Evolutionary conservation across 768 basidiomycete genomes (phyloP).

Genomic region (Mycena sanguinolenta): DNA sequence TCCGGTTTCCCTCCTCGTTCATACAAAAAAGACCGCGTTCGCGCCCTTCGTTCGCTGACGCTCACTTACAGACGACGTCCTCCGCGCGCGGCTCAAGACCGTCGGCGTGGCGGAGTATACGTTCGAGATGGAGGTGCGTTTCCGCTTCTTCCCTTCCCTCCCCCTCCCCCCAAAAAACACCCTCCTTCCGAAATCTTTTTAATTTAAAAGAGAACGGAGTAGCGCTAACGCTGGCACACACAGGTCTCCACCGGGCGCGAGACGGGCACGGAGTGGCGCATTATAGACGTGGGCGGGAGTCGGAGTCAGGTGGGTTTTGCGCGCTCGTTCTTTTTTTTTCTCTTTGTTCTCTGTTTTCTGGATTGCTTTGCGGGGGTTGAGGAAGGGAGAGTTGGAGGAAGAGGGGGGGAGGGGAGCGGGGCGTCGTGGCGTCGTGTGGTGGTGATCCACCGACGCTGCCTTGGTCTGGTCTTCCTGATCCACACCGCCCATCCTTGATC

Average conservation of each 20-base stretch:
- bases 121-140: slow-evolving; percentile 76
- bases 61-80: slow-evolving; percentile 70
- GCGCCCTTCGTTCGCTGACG: too few relatives aligned
- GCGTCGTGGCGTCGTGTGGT: too few relatives aligned
- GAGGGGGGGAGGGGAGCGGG: neutral
- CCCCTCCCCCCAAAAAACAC: neutral
- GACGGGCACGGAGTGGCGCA: slow-evolving; percentile 78
- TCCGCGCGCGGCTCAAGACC: slow-evolving; percentile 82
- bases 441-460: too few relatives aligned
- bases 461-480: too few relatives aligned
- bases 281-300: slow-evolving; percentile 84
- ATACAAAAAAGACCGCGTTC: too few relatives aligned
- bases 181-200: too few relatives aligned
- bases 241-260: slow-evolving; percentile 57
- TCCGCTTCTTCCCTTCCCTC: neutral
- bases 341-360: neutral
- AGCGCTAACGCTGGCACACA: neutral
- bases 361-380: neutral
- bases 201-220: neutral
- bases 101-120: slow-evolving; percentile 86
- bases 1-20: too few relatives aligned
- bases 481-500: too few relatives aligned
- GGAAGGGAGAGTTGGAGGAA: neutral
- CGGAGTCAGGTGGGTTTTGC: slow-evolving; percentile 78
- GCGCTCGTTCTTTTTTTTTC: neutral